Conservation (phyloP, 352 stramenopile species). For the Globisporangium spinosum region DNA sequence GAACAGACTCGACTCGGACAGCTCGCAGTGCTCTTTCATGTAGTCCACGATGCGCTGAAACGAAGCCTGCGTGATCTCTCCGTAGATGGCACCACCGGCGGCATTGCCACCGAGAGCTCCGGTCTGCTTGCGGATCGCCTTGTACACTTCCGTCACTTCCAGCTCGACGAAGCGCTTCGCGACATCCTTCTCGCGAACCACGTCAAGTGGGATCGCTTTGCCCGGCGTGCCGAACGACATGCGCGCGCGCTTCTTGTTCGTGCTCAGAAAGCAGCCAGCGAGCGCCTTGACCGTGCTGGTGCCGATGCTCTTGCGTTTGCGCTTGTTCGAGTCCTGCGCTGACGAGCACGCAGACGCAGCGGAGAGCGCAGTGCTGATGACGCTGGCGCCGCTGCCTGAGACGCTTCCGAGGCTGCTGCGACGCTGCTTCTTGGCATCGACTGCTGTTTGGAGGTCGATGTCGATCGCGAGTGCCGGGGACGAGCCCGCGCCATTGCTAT, state of each 20-base stretch:
- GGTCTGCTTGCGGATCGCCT: constrained; percentile 92
- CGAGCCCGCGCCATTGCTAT: constrained; percentile 7
- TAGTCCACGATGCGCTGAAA: constrained; percentile 97
- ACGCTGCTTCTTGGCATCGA: constrained; percentile 18
- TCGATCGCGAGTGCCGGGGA: constrained; percentile 5
- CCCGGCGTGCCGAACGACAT: constrained; percentile 65
- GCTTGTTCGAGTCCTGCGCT: constrained; percentile 23
- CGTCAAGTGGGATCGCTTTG: constrained; percentile 67
- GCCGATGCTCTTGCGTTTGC: constrained; percentile 55
- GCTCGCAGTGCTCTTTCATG: constrained; percentile 90
- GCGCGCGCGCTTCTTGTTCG: constrained; percentile 53
- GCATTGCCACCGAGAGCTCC: constrained; percentile 94
- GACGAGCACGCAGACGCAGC: not conserved
- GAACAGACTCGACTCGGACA: constrained; percentile 89
- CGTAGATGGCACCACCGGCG: constrained; percentile 95
- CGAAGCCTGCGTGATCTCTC: constrained; percentile 94
- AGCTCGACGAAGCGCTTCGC: constrained; percentile 74
- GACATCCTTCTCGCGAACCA: constrained; percentile 55
- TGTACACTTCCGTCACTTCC: constrained; percentile 88
- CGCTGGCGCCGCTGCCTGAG: constrained; percentile 8
- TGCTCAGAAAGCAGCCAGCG: constrained; percentile 15
- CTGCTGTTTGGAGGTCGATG: constrained; percentile 16
- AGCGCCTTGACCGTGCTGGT: constrained; percentile 27
- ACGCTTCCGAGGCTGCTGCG: constrained; percentile 12
- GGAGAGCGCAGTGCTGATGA: not conserved